A percentile compares a stretch with the other conserved stretches of the same genome.
phyloP scores from a whole-genome alignment of 2,329 filamentous ascomycete genomes.

The Diplocarpon mali region DNA sequence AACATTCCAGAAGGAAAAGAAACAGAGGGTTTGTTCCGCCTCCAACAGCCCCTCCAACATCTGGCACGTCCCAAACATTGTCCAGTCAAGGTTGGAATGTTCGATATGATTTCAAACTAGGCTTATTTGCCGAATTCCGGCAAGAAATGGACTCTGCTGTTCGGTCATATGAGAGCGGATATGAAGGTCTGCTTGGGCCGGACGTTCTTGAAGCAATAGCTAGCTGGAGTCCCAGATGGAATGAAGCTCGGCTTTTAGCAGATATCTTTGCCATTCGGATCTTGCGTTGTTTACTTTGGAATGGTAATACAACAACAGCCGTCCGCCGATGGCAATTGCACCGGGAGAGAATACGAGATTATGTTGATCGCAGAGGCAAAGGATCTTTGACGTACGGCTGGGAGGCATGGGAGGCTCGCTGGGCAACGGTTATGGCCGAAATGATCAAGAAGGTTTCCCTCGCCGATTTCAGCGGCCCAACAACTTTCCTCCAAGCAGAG shows the following conservation, averaged over 20 bases:
- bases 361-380: slow-evolving; percentile 73
- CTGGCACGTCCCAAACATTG: slow-evolving; percentile 75
- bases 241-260: slow-evolving; percentile 80
- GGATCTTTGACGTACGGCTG: slow-evolving; percentile 86
- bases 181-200: slow-evolving; percentile 69
- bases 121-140: slow-evolving; percentile 81
- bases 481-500: slow-evolving; percentile 45
- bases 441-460: slow-evolving; percentile 44
- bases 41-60: slow-evolving; percentile 72
- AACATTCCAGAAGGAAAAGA: slow-evolving; percentile 81
- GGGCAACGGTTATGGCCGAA: slow-evolving; percentile 51
- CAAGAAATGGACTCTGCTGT: slow-evolving; percentile 84
- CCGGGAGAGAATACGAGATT: slow-evolving; percentile 58
- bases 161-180: slow-evolving; percentile 77
- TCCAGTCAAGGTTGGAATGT: slow-evolving; percentile 83
- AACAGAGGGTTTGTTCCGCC: slow-evolving; percentile 67
- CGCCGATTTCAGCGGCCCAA: slow-evolving; percentile 35
- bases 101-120: slow-evolving; percentile 89
- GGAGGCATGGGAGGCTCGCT: slow-evolving; percentile 83
- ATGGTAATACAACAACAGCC: slow-evolving; percentile 65
- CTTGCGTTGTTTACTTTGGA: slow-evolving; percentile 74
- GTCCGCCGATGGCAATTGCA: slow-evolving; percentile 74
- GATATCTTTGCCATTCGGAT: slow-evolving; percentile 73
- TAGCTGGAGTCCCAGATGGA: slow-evolving; percentile 82
- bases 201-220: slow-evolving; percentile 84